These are phyloP conservation scores for Leccinum subrobustum DNA, from an alignment of 1,284 basidiomycete genomes.

Conservation along the genomic window DNA sequence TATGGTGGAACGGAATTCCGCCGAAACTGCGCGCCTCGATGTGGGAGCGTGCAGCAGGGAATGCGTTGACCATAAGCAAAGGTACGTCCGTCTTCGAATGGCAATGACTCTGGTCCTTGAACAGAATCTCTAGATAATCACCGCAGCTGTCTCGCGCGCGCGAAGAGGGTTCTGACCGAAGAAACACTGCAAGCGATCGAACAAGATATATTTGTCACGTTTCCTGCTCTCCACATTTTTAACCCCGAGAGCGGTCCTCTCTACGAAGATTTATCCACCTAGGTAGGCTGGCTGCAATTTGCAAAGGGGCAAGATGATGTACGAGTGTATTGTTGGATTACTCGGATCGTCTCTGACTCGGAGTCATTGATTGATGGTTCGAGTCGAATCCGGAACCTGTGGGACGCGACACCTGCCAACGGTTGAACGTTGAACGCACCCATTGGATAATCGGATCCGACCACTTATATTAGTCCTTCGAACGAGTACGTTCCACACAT, in stretches of 20 bases:
- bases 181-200: slow-evolving; percentile 75
- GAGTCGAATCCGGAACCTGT: too few species aligned
- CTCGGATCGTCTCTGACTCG: too few species aligned
- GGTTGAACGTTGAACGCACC: too few species aligned
- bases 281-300: too few species aligned
- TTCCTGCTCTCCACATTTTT: slow-evolving; percentile 91
- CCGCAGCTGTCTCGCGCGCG: slow-evolving; percentile 69
- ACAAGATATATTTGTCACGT: slow-evolving; percentile 74
- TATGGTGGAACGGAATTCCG: slow-evolving; percentile 96
- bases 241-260: slow-evolving; percentile 76
- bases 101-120: neutral
- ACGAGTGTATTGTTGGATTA: too few species aligned
- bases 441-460: too few species aligned
- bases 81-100: slow-evolving; percentile 44
- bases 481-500: too few species aligned
- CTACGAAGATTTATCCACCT: slow-evolving; percentile 65
- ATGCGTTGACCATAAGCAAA: slow-evolving; percentile 84
- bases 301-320: too few species aligned
- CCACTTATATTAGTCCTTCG: too few species aligned
- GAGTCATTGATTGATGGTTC: too few species aligned
- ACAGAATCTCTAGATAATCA: slow-evolving; percentile 57
- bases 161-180: slow-evolving; percentile 65
- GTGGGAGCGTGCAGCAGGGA: slow-evolving; percentile 90
- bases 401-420: too few species aligned
- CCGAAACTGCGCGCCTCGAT: slow-evolving; percentile 80